Conservation (phyloP, 2,329 filamentous ascomycete species). For the Bertia moriformis region DNA sequence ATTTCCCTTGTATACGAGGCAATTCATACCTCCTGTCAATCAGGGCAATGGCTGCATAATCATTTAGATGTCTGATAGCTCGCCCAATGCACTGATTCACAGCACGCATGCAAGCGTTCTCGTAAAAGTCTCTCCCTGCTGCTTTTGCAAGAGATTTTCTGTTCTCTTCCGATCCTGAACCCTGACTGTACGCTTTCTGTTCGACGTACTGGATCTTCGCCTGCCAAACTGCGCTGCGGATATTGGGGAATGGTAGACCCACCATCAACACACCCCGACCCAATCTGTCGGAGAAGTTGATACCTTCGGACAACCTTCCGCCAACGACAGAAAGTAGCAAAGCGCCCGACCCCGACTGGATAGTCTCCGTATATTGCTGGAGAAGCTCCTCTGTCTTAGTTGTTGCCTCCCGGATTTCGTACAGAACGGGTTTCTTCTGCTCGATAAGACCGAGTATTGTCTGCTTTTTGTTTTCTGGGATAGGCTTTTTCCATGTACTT, state of each 20-base stretch:
- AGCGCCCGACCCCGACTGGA: slow-evolving; percentile 40
- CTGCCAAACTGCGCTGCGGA: slow-evolving; percentile 55
- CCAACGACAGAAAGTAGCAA: slow-evolving; percentile 56
- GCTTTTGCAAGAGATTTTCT: slow-evolving; percentile 18
- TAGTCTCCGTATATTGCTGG: slow-evolving; percentile 37
- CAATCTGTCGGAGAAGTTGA: slow-evolving; percentile 59
- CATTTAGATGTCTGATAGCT: slow-evolving; percentile 72
- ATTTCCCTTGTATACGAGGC: slow-evolving; percentile 58
- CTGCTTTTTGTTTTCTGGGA: slow-evolving; percentile 3
- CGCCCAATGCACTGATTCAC: slow-evolving; percentile 94
- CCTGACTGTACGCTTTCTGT: slow-evolving; percentile 13
- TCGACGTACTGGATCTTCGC: slow-evolving; percentile 55
- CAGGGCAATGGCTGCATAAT: slow-evolving; percentile 83
- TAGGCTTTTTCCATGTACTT: slow-evolving; percentile 25
- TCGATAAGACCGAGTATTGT: slow-evolving; percentile 3
- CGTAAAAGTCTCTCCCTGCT: slow-evolving; percentile 10
- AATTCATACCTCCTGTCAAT: slow-evolving; percentile 69
- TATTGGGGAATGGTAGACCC: slow-evolving; percentile 57
- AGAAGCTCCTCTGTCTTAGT: slow-evolving; percentile 33
- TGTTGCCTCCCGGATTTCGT: slow-evolving; percentile 25
- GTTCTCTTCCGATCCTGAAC: slow-evolving; percentile 8
- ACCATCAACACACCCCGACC: slow-evolving; percentile 56
- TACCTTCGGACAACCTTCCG: slow-evolving; percentile 59
- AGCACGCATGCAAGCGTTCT: slow-evolving; percentile 77
- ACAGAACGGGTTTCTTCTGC: slow-evolving; percentile 13